Conservation (phyloP, 192 early-diverging fungal genomes). For the Linnemannia schmuckeri region DNA sequence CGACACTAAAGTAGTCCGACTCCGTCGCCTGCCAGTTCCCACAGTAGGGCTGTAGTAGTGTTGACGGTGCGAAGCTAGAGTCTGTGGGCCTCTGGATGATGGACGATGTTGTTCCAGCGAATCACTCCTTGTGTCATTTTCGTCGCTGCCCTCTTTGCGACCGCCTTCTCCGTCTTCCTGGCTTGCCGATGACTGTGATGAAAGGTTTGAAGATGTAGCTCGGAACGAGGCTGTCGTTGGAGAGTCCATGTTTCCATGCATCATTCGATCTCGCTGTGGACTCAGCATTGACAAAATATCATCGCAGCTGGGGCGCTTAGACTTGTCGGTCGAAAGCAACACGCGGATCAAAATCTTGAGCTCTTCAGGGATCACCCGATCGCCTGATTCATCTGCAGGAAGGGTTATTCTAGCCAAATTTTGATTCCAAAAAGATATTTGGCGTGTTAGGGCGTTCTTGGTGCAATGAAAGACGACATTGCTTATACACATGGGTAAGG, state of each 20-base stretch:
- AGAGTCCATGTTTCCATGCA: conserved; percentile 54
- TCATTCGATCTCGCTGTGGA: conserved; percentile 49
- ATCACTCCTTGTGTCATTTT: not conserved
- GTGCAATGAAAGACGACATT: not conserved
- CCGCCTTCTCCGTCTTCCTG: not conserved
- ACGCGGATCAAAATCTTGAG: conserved; percentile 69
- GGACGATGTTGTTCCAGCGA: not conserved
- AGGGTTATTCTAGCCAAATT: conserved; percentile 23
- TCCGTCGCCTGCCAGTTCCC: conserved; percentile 10
- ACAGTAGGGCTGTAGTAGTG: conserved; percentile 6
- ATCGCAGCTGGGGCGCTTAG: conserved; percentile 70
- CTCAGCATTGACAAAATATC: conserved; percentile 65
- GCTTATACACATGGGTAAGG: not conserved
- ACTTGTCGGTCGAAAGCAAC: conserved; percentile 67
- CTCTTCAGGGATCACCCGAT: conserved; percentile 65
- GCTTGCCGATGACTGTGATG: not conserved
- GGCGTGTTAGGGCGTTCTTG: not conserved
- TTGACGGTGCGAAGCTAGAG: not conserved
- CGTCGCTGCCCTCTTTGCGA: not conserved
- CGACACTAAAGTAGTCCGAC: conserved; percentile 1
- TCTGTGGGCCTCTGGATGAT: not conserved
- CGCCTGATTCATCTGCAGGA: conserved; percentile 19
- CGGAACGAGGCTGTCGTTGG: conserved; percentile 12
- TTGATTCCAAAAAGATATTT: not conserved
- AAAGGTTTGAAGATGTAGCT: conserved; percentile 2